These are phyloP conservation scores for Chlamydomonas eustigma DNA, from an alignment of 139 green algal species.

Conservation along the genomic window DNA sequence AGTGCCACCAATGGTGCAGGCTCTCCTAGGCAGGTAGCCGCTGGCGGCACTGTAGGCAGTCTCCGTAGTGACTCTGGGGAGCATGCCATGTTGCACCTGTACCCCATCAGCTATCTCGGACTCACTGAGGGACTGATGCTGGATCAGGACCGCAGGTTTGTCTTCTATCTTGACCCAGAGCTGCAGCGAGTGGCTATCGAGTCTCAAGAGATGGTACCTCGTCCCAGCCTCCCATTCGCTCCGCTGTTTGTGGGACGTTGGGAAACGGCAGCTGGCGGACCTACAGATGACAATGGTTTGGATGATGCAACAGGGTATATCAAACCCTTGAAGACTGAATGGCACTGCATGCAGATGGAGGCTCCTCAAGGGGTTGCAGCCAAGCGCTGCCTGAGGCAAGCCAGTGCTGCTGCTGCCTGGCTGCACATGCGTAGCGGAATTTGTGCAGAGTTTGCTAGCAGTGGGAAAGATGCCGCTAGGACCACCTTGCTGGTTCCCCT, in stretches of 20 bases:
- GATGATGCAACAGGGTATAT: background rate
- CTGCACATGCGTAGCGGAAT: background rate
- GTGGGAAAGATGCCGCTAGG: background rate
- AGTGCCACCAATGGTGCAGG: background rate
- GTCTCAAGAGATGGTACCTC: background rate
- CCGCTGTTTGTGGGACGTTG: slow-evolving; percentile 1
- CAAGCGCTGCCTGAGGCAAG: background rate
- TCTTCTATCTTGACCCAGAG: background rate
- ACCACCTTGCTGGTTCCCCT: slow-evolving; percentile 18
- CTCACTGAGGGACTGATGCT: background rate
- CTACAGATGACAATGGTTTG: background rate
- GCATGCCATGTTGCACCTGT: background rate
- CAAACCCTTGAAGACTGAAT: background rate
- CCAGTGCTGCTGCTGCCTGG: background rate
- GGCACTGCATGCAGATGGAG: background rate
- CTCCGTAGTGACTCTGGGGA: background rate
- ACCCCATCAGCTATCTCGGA: background rate
- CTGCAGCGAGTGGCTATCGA: background rate
- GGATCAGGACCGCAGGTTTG: background rate
- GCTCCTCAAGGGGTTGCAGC: background rate
- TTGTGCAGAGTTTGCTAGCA: background rate
- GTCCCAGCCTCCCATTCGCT: background rate
- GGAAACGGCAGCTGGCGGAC: background rate
- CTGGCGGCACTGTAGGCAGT: background rate
- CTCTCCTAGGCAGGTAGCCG: background rate